These are phyloP conservation scores for Cystobasidium pallidum DNA, from an alignment of 1,284 basidiomycete species.

Conservation along the genomic window DNA sequence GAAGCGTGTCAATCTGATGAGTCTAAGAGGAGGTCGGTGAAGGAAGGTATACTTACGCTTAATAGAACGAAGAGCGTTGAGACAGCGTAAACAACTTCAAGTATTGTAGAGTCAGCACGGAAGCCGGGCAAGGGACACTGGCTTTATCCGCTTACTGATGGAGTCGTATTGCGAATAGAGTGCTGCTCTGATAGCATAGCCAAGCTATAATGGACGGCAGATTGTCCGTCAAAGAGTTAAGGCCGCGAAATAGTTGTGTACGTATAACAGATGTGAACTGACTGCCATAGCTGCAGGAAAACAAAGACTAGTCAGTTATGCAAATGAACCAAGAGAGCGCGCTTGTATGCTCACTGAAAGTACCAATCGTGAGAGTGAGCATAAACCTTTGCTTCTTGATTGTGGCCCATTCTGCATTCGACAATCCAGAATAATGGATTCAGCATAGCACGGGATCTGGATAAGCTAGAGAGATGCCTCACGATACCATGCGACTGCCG, in stretches of 20 bases:
- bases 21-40: not conserved
- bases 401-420: constrained; percentile 37
- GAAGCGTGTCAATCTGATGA: not conserved
- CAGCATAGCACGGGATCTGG: not conserved
- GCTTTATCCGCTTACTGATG: constrained; percentile 8
- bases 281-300: constrained; percentile 13
- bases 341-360: constrained; percentile 44
- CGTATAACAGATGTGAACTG: constrained; percentile 11
- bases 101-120: not conserved
- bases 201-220: constrained; percentile 4
- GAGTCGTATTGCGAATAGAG: constrained; percentile 14
- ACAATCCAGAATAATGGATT: too few species aligned
- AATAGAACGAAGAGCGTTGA: constrained; percentile 47
- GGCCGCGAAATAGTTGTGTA: not conserved
- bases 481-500: constrained; percentile 41
- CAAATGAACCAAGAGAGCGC: not conserved
- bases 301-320: not conserved
- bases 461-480: constrained; percentile 1
- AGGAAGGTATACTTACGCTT: constrained; percentile 22
- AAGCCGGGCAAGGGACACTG: not conserved
- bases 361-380: constrained; percentile 46
- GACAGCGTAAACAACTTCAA: constrained; percentile 40
- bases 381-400: constrained; percentile 43
- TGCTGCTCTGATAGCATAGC: constrained; percentile 30
- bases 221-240: too few species aligned